These are phyloP conservation scores for Dactylorhiza incarnata DNA, from an alignment of 106 monocot species.

Conservation along the genomic window DNA sequence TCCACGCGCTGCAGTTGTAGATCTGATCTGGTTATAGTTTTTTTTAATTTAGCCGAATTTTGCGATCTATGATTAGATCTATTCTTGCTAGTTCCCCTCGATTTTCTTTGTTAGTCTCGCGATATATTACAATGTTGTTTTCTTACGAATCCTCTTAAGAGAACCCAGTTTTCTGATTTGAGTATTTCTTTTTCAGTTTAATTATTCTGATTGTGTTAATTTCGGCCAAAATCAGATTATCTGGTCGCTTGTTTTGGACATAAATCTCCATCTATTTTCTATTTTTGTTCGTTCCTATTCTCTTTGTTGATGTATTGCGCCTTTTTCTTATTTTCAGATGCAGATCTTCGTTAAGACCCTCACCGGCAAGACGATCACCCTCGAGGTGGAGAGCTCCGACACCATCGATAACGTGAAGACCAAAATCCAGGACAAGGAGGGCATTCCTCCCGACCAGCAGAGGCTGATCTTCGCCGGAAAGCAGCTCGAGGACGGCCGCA, in stretches of 20 bases:
- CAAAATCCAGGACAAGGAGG: slow-evolving; percentile 7
- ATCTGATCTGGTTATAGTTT: too few species aligned
- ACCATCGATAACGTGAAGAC: slow-evolving; percentile 2
- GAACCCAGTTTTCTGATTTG: too few species aligned
- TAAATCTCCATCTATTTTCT: neutral
- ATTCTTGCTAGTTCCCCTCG: too few species aligned
- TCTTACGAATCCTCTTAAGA: too few species aligned
- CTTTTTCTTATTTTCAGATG: slow-evolving; percentile 5
- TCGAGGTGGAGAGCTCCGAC: slow-evolving; percentile 7
- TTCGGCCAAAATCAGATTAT: neutral
- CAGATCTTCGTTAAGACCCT: slow-evolving; percentile 43
- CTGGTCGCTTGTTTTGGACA: neutral
- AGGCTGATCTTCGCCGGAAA: slow-evolving; percentile 7
- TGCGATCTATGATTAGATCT: too few species aligned
- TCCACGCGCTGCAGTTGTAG: too few species aligned
- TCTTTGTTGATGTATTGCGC: neutral
- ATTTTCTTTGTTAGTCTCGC: too few species aligned
- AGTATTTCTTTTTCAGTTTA: too few species aligned
- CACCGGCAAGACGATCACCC: slow-evolving; percentile 6
- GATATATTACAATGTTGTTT: too few species aligned
- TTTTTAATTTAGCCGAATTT: too few species aligned
- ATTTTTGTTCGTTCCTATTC: neutral
- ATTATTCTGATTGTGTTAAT: neutral
- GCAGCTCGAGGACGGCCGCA: slow-evolving; percentile 8
- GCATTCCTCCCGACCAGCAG: slow-evolving; percentile 6